Conservation (phyloP, 805 yeast species). For the Blastobotrys attinorum region DNA sequence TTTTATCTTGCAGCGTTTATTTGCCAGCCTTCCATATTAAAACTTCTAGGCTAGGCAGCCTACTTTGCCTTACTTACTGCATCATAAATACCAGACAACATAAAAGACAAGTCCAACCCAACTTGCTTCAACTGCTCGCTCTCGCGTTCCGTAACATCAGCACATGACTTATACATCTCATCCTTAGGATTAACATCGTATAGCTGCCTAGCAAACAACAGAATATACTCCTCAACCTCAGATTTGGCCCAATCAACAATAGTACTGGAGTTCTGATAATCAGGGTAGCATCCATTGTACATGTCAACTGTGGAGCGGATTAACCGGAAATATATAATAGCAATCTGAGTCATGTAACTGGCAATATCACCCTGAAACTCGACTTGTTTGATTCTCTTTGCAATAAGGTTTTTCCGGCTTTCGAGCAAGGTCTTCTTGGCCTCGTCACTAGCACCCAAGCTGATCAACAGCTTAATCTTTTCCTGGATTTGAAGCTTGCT, state of each 20-base stretch:
- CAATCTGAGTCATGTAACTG: constrained; percentile 49
- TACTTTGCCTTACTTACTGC: constrained; percentile 1
- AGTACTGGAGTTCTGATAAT: constrained; percentile 40
- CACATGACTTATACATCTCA: constrained; percentile 46
- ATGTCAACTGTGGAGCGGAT: constrained; percentile 50
- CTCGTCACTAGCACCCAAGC: constrained; percentile 38
- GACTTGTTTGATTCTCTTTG: constrained; percentile 40
- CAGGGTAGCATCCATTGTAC: constrained; percentile 41
- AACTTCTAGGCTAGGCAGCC: background rate
- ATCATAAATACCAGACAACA: constrained; percentile 41
- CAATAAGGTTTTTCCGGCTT: constrained; percentile 40
- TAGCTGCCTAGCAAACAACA: constrained; percentile 57
- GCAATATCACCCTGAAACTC: constrained; percentile 49
- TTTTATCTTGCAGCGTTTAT: background rate
- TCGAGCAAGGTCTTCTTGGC: constrained; percentile 44
- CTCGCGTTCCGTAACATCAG: constrained; percentile 48
- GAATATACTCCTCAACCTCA: constrained; percentile 53
- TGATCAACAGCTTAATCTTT: constrained; percentile 30
- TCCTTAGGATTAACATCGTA: constrained; percentile 51
- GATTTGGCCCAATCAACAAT: constrained; percentile 72
- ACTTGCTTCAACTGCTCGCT: constrained; percentile 51
- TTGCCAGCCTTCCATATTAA: too few relatives aligned
- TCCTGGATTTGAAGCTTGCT: constrained; percentile 20
- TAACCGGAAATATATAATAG: constrained; percentile 54
- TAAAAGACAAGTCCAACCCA: constrained; percentile 69